Base-by-base conservation (phyloP, 2,329 filamentous ascomycete genomes). In the Macrophomina phaseolina region DNA sequence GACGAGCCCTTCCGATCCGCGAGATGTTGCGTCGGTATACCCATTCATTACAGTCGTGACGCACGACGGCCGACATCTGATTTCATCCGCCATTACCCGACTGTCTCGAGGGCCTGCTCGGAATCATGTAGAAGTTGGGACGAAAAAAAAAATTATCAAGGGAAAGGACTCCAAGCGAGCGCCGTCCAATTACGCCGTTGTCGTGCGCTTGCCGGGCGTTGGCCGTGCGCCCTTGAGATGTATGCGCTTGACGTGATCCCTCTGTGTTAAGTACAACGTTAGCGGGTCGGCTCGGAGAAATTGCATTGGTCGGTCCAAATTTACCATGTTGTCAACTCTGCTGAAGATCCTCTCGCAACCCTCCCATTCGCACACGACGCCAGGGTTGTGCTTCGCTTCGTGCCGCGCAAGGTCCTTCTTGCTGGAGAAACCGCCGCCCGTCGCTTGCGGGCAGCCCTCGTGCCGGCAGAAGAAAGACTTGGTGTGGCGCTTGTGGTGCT, bases 351-450 rank as follows among this genome's bases (percentile, higher is more conserved):
- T 77, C 65, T 82, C 82, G 73, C 87, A 89, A 6, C 82, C 85
- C 36, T 82, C 80, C 83, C 84, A 87, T 69, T 87, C 84, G 70
- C 87, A 89, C 45, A 81, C 72, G 62, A 89, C 83, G n/a, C 81
- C 83, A 2, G 87, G 86, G 69, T 87, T 87, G 74, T 89, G 87
- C 73, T 87, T 88, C 51, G 86, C 86, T 73, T 89, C 87, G 69
- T 89, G 87, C 46, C 87, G 78, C 32, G 85, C 84, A 23, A 86
- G 83, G 69, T 89, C 87, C 71, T 89, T 89, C 73, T 87, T 88
- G 72, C 85, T 87, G 6, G 85, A 87, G 73, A 89, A 89, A 0
- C 87, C 86, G 38, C 85, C 85, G 42, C 82, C 81, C 2, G 78
- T 80, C 9, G 85, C 80, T 71, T 88, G 85, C 12, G 86, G 84